Base-by-base conservation (phyloP, 208 protist species). In the Acanthamoeba quina region DNA sequence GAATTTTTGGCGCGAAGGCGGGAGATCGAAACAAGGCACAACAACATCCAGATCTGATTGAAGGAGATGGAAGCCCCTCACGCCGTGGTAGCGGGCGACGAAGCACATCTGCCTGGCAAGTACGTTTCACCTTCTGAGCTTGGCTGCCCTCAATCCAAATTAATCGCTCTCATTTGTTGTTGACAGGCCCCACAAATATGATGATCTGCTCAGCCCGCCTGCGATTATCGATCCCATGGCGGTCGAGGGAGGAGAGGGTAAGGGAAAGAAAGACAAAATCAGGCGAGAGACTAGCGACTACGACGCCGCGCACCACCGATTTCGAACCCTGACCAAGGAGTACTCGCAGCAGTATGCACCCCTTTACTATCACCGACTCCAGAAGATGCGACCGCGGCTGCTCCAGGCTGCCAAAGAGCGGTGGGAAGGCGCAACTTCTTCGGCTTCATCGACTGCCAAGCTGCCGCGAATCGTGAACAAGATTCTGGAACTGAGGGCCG, bases 401-500 rank as follows among this genome's bases (percentile, higher is more conserved):
- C 37, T 72, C 24, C 31, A 91, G 21, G 62, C n/a, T 2, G 85
- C 85, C 60, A 91, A 72, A 17, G 85, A 44, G 5, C 54, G 62
- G 9, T 91, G 85, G 85, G 37, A 41, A 6, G 13, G 24, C 83
- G 13, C 2, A 29, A 9, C 78, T 34, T 76, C 68, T 9, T 76
- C 68, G 9, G 44, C 68, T 76, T 76, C 68, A 13, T 72, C 64
- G 31, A 41, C 64, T n/a, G 26, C 58, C 15, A 70, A 91, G 54
- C 13, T 34, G 37, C 85, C 85, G n/a, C 54, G 85, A 29, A 49
- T 74, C 52, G 26, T 74, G 21, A 31, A 44, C 29, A 96, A 96
- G 78, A 94, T 96, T 26, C 80, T 96, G 26, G 94, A 96, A 31
- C 44, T 96, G 19, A 90, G 94, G 58, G 49, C 92, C 10, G 86